Evolutionary conservation across 139 green algal species (phyloP), one percentile per base, ranked within the genome.

Genomic region (Marvania coccoides): DNA sequence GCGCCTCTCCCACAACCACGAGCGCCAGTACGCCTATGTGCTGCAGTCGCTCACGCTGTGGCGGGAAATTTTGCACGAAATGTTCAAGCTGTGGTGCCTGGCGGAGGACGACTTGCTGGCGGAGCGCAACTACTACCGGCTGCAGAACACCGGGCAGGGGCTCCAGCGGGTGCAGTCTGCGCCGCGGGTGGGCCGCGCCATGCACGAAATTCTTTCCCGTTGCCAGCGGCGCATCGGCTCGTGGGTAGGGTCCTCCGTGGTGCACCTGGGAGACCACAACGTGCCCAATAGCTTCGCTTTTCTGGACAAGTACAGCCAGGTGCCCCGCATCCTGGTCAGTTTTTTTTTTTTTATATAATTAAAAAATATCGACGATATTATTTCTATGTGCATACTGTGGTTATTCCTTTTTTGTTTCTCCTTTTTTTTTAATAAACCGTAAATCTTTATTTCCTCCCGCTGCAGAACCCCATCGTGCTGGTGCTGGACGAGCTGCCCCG

Each of bases 231-330:
- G 73, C 34, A 84, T 97, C 19, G 91, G 91, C 19, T 47, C 56
- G 68, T 98, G 92, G 92, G 91, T 98, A 36, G 92, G 92, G 34
- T 88, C 71, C 46, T 84, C 76, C 6, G 92, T 98, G 28, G 79
- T 97, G n/a, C 92, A 97, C 72, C 74, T 97, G 47, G 92, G 91
- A 12, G 92, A 98, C 76, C 89, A 96, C 83, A 95, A 95, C 73
- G 91, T 97, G 40, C 91, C 91, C 46, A 96, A 96, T 70, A 88
- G 88, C 24, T 82, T 97, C 26, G 85, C 93, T 67, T 97, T 98
- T 83, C 94, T 97, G 53, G 88, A 96, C 83, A 98, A 98, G 80
- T 98, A 96, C 83, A 94, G 83, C 4, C 74, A 94, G 80, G 92
- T 98, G 46, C 87, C 90, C 0, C 80, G 88, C 55, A 97, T 98